These are phyloP conservation scores for Fusarium marasasianum DNA, from an alignment of 2,329 filamentous ascomycete genomes.

Conservation along the genomic window DNA sequence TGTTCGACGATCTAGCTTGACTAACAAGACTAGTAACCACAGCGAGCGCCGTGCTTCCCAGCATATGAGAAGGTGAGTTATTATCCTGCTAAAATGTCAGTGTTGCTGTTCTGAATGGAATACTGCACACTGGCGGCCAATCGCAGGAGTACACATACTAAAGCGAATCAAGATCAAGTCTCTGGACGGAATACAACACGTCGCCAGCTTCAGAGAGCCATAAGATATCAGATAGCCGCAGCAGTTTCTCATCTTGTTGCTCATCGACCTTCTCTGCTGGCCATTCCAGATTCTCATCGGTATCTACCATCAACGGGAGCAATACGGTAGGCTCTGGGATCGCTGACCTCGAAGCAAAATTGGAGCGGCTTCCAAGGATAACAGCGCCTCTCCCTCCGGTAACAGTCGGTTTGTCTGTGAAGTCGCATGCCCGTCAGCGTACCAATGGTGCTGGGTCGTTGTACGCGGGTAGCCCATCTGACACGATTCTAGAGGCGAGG, in stretches of 20 bases:
- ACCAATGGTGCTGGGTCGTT: neutral
- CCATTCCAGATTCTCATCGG: slow-evolving; percentile 64
- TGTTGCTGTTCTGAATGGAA: neutral
- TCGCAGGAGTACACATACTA: neutral
- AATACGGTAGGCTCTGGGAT: slow-evolving; percentile 48
- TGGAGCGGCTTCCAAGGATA: slow-evolving; percentile 41
- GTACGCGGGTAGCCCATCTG: slow-evolving; percentile 17
- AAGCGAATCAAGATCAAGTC: slow-evolving; percentile 31
- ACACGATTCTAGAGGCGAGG: slow-evolving; percentile 26
- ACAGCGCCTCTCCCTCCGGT: slow-evolving; percentile 19
- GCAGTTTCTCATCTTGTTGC: slow-evolving; percentile 61
- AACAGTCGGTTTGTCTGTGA: slow-evolving; percentile 12
- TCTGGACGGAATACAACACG: slow-evolving; percentile 35
- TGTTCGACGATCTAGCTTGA: neutral
- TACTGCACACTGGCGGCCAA: neutral
- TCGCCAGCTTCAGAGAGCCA: slow-evolving; percentile 35
- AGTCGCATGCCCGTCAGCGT: slow-evolving; percentile 10
- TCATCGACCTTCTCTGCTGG: slow-evolving; percentile 57
- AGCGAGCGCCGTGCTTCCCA: slow-evolving; percentile 31
- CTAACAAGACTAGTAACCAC: slow-evolving; percentile 19
- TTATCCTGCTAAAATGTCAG: neutral
- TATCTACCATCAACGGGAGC: slow-evolving; percentile 59
- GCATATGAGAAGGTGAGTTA: slow-evolving; percentile 35
- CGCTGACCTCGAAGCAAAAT: slow-evolving; percentile 52
- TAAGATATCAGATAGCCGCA: slow-evolving; percentile 58